Conservation (phyloP, 2,329 filamentous ascomycete genomes). For the Thelonectria discophora region DNA sequence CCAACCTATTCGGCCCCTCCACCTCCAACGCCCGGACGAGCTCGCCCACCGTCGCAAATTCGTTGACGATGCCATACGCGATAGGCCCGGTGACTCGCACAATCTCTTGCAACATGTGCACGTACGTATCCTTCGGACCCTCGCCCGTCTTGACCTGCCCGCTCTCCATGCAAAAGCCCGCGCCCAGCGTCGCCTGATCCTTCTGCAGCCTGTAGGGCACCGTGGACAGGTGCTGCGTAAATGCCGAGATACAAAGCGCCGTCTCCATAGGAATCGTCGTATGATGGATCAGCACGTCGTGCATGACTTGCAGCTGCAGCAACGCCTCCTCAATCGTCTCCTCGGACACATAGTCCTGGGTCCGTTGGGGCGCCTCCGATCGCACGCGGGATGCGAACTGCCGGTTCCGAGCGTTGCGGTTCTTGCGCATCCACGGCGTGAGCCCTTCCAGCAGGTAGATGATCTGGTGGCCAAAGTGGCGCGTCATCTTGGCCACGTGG, state of each 20-base stretch:
- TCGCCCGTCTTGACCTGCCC: slow-evolving; percentile 79
- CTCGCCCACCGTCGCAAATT: slow-evolving; percentile 66
- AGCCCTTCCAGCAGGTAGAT: slow-evolving; percentile 81
- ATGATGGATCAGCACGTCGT: slow-evolving; percentile 75
- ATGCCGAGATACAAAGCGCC: slow-evolving; percentile 75
- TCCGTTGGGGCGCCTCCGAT: slow-evolving; percentile 46
- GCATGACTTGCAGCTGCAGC: slow-evolving; percentile 73
- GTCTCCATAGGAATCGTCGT: slow-evolving; percentile 68
- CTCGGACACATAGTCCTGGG: slow-evolving; percentile 69
- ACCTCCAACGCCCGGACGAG: slow-evolving; percentile 67
- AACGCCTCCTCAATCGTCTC: slow-evolving; percentile 76
- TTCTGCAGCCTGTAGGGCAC: slow-evolving; percentile 72
- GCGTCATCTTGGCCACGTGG: slow-evolving; percentile 66
- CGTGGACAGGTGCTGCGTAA: slow-evolving; percentile 82
- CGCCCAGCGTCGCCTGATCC: slow-evolving; percentile 60
- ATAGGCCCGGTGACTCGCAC: slow-evolving; percentile 75
- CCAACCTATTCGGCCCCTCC: slow-evolving; percentile 68
- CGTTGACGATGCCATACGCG: slow-evolving; percentile 72
- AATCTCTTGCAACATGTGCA: slow-evolving; percentile 80
- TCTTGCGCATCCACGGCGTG: slow-evolving; percentile 71
- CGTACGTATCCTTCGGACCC: slow-evolving; percentile 71
- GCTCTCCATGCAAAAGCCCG: slow-evolving; percentile 80
- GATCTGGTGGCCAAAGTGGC: slow-evolving; percentile 62
- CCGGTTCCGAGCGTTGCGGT: slow-evolving; percentile 71
- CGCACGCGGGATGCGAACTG: slow-evolving; percentile 73